Conservation (phyloP, 345 rosid genomes). For the Passiflora organensis region DNA sequence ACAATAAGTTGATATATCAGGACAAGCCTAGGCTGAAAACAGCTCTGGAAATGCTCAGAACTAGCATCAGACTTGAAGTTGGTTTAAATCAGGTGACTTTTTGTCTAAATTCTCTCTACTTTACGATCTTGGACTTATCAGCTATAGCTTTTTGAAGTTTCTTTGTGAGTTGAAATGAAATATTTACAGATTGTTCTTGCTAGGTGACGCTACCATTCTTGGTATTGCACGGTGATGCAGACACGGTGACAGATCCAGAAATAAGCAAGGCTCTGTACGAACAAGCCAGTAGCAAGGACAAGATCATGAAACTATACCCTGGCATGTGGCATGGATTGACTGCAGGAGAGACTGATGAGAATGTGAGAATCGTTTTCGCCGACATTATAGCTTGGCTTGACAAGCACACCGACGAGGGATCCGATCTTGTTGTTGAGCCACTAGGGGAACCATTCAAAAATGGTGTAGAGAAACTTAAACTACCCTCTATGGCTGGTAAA, state of each 20-base stretch:
- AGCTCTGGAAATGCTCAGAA: slow-evolving; percentile 85
- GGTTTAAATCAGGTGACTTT: slow-evolving; percentile 49
- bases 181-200: not conserved
- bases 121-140: not conserved
- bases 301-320: slow-evolving; percentile 72
- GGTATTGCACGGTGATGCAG: slow-evolving; percentile 92
- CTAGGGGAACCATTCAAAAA: slow-evolving; percentile 5
- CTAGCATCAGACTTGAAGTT: slow-evolving; percentile 79
- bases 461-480: slow-evolving; percentile 13
- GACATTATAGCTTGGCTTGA: slow-evolving; percentile 78
- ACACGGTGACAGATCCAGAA: slow-evolving; percentile 90
- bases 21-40: slow-evolving; percentile 95
- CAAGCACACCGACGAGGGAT: slow-evolving; percentile 27
- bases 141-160: not conserved
- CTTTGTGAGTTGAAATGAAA: not conserved
- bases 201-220: slow-evolving; percentile 79
- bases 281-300: slow-evolving; percentile 67
- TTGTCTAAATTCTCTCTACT: not conserved
- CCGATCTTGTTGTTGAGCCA: slow-evolving; percentile 24
- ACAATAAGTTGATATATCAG: slow-evolving; percentile 87
- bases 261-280: slow-evolving; percentile 79
- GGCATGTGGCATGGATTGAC: slow-evolving; percentile 97
- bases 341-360: slow-evolving; percentile 75
- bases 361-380: slow-evolving; percentile 61
- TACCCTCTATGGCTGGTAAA: not conserved